Percentiles rank a stretch among this genome's conserved stretches.
Conservation (phyloP, 495 filamentous ascomycete genomes). For the Talaromyces wortmannii region DNA sequence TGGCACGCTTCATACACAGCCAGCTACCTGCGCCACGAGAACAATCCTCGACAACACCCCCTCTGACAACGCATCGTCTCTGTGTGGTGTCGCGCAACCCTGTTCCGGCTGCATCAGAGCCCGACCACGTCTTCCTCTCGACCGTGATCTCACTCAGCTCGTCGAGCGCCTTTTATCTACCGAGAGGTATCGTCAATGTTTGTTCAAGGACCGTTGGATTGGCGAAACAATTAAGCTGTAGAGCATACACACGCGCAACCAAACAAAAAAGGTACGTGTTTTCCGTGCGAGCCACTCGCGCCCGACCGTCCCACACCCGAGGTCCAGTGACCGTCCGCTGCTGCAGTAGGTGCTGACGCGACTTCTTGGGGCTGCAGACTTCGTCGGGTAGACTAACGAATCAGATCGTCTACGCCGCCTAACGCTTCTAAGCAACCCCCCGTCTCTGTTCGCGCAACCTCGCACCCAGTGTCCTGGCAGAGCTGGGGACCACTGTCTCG, state of each 20-base stretch:
- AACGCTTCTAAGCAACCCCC: constrained; percentile 12
- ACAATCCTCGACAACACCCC: constrained; percentile 12
- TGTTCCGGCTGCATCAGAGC: constrained; percentile 40
- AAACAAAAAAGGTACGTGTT: neutral
- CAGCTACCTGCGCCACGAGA: constrained; percentile 17
- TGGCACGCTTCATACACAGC: constrained; percentile 18
- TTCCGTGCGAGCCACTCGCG: neutral
- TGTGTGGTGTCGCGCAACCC: constrained; percentile 24
- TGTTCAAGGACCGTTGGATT: neutral
- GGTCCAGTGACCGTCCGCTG: constrained; percentile 36
- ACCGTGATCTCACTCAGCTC: neutral
- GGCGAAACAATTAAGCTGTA: neutral
- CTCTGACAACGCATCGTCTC: constrained; percentile 41
- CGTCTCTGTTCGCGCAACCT: constrained; percentile 17
- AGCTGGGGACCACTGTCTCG: neutral
- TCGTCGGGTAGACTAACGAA: constrained; percentile 32
- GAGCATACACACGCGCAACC: too few relatives aligned
- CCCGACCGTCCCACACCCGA: constrained; percentile 14
- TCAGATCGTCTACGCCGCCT: constrained; percentile 23
- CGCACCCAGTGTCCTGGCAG: neutral
- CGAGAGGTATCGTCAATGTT: neutral
- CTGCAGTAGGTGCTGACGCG: constrained; percentile 40
- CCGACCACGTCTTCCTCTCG: constrained; percentile 41
- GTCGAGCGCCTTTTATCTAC: neutral
- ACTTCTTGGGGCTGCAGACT: constrained; percentile 30